Percentiles rank a stretch among this genome's conserved stretches.
These are phyloP conservation scores for Salix dunnii DNA, from an alignment of 345 rosid species.

Conservation along the genomic window DNA sequence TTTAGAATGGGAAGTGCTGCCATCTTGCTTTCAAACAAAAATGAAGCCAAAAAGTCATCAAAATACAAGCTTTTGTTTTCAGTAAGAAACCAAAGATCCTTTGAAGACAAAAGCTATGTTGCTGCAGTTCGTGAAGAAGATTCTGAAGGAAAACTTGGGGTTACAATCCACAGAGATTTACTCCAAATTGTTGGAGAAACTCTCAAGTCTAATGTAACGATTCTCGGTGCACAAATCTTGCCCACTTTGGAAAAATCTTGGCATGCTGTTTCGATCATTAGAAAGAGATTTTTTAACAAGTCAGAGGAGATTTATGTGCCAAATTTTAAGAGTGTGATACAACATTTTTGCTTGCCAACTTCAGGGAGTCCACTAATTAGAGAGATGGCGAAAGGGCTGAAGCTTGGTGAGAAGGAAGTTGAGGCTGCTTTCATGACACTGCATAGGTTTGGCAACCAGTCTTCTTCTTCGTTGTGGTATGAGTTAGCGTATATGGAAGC, in stretches of 20 bases:
- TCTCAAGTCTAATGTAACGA: conserved; percentile 29
- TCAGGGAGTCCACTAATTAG: conserved; percentile 42
- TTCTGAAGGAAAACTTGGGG: conserved; percentile 46
- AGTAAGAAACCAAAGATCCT: conserved; percentile 41
- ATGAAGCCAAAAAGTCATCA: conserved; percentile 21
- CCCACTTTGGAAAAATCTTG: conserved; percentile 30
- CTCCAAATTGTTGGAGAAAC: conserved; percentile 36
- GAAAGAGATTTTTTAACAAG: conserved; percentile 26
- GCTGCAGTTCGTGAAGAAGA: conserved; percentile 50
- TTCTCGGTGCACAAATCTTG: conserved; percentile 36
- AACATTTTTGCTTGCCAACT: conserved; percentile 52
- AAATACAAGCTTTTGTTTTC: conserved; percentile 39
- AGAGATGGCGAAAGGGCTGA: conserved; percentile 45
- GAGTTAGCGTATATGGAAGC: conserved; percentile 53
- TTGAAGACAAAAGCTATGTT: conserved; percentile 34
- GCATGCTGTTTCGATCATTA: conserved; percentile 24
- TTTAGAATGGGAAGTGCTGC: conserved; percentile 65
- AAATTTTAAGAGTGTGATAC: conserved; percentile 38
- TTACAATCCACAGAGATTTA: conserved; percentile 41
- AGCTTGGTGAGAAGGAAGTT: conserved; percentile 32
- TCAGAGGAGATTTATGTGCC: conserved; percentile 41
- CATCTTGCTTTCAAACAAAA: conserved; percentile 44
- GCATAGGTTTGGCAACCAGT: conserved; percentile 59
- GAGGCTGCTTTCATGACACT: conserved; percentile 55
- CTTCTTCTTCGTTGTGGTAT: conserved; percentile 54